phyloP scores from a whole-genome alignment of 148 eudicot species.

The Vaccinium macrocarpon region DNA sequence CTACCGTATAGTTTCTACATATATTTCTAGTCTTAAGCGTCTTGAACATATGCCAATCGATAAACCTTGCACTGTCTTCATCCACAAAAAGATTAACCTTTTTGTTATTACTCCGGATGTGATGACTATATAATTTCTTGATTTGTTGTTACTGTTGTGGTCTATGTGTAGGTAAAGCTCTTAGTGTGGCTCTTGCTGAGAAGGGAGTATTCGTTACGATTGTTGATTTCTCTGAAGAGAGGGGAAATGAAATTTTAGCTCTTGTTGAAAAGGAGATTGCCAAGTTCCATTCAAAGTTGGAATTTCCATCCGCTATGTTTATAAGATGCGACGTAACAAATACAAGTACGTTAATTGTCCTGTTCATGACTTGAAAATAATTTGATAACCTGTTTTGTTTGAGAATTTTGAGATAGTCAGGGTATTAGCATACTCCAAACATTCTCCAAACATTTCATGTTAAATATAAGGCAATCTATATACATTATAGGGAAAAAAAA shows the following conservation, averaged over 20 bases:
- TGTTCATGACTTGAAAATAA: neutral
- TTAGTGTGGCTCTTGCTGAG: slow-evolving; percentile 66
- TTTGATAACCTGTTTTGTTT: neutral
- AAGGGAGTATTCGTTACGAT: slow-evolving; percentile 81
- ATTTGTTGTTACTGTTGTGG: neutral
- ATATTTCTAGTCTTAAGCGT: neutral
- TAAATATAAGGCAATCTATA: neutral
- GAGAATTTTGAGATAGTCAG: neutral
- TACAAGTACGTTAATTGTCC: slow-evolving; percentile 37
- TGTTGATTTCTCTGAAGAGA: slow-evolving; percentile 62
- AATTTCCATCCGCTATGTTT: slow-evolving; percentile 59
- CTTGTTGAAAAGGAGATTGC: slow-evolving; percentile 45
- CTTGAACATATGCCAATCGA: neutral
- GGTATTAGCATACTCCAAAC: neutral
- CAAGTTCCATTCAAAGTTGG: slow-evolving; percentile 47
- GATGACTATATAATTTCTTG: neutral
- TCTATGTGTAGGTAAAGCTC: slow-evolving; percentile 54
- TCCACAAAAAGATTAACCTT: neutral
- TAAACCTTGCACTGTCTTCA: too few relatives aligned
- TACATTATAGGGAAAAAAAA: neutral
- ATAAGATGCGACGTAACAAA: slow-evolving; percentile 74
- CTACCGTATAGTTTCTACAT: neutral
- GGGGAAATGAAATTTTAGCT: slow-evolving; percentile 55
- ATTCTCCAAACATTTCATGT: neutral
- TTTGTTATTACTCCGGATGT: neutral